A percentile compares a stretch with the other conserved stretches of the same genome.
These are phyloP conservation scores for Asclepias syriaca DNA, from an alignment of 257 asterid species.

Conservation along the genomic window DNA sequence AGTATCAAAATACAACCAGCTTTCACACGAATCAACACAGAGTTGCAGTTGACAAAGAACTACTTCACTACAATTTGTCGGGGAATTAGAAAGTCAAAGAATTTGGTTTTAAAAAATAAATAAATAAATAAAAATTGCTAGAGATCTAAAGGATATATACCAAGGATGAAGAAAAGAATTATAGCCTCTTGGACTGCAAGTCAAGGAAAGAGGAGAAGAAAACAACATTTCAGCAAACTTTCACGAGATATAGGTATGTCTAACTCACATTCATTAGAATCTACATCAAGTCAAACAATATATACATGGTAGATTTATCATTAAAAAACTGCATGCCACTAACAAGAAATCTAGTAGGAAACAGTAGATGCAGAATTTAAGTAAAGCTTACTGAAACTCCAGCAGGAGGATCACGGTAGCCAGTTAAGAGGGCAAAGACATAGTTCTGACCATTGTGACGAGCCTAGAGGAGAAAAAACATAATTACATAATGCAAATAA, in stretches of 20 bases:
- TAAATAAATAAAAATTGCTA: neutral
- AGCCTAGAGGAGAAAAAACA: slow-evolving; percentile 38
- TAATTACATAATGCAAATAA: slow-evolving; percentile 15
- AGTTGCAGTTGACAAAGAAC: neutral
- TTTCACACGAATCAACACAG: neutral
- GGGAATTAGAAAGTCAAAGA: neutral
- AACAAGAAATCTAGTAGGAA: neutral
- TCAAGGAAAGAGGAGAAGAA: neutral
- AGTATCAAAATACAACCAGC: neutral
- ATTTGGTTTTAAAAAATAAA: neutral
- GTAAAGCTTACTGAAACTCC: slow-evolving; percentile 60
- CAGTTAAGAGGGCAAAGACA: slow-evolving; percentile 65
- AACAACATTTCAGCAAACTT: neutral
- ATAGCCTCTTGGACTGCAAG: neutral
- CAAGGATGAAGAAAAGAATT: neutral
- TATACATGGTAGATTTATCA: neutral
- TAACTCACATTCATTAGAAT: neutral
- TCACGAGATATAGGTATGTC: neutral
- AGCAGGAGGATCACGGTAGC: slow-evolving; percentile 80
- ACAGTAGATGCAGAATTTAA: neutral
- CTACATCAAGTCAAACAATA: neutral
- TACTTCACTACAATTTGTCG: neutral
- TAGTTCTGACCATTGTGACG: slow-evolving; percentile 82
- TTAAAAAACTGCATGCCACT: neutral
- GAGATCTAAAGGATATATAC: neutral